phyloP scores from a whole-genome alignment of 371 early-diverging fungal genomes.

The Saksenaea oblongispora region DNA sequence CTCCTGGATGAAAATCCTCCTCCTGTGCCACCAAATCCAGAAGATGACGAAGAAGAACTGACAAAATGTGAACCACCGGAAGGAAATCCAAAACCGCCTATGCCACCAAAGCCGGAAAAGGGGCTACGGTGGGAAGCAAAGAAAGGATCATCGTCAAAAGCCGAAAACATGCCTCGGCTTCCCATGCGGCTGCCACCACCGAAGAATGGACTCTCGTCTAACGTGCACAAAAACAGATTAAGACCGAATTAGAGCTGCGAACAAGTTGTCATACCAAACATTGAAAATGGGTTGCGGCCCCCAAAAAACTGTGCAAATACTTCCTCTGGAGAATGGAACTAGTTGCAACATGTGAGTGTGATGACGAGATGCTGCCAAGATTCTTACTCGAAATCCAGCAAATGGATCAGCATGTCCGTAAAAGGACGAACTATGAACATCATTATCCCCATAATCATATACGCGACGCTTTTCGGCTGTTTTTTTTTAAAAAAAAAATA shows the following conservation, averaged over 20 bases:
- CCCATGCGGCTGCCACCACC: not conserved
- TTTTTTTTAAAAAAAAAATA: conserved; percentile 4
- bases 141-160: conserved; percentile 20
- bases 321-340: conserved; percentile 55
- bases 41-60: conserved; percentile 14
- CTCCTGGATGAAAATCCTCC: conserved; percentile 26
- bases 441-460: conserved; percentile 32
- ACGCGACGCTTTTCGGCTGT: conserved; percentile 41
- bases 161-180: not conserved
- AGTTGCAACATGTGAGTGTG: not conserved
- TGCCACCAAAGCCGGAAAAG: not conserved
- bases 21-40: not conserved
- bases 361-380: not conserved
- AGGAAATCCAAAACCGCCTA: not conserved
- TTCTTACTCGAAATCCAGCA: conserved; percentile 33
- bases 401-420: conserved; percentile 22
- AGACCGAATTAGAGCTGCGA: no score
- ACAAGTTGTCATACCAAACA: conserved; percentile 16
- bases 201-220: not conserved
- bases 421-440: not conserved
- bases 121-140: conserved; percentile 2
- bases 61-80: conserved; percentile 5
- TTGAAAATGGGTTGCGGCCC: conserved; percentile 24
- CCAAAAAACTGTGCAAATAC: conserved; percentile 51
- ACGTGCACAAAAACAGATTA: no score